Base-by-base conservation (phyloP, 768 basidiomycete genomes). In the Lentinula boryana region DNA sequence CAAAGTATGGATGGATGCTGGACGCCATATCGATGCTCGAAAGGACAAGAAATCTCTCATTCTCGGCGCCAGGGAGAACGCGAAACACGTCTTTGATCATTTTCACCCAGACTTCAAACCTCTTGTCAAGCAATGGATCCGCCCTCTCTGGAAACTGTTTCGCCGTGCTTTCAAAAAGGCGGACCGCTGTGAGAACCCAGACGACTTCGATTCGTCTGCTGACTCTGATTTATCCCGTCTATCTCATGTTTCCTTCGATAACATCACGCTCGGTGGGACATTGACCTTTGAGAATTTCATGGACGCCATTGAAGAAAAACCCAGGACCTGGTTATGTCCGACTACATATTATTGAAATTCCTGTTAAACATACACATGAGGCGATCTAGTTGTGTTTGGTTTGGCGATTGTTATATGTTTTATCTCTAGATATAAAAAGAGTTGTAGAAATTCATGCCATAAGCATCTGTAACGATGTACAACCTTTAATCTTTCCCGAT, bases 251-350 rank as follows among this genome's bases (percentile, higher is more conserved):
- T 18, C n/a, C 16, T 53, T 15, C 16, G 51, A 53, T 16, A 31
- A 23, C 16, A n/a, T 13, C 1, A 53, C 27, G 27, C 9, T 31
- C 7, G 27, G 27, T 31, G 51, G 27, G 15, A 10, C 10, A 5
- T 27, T 53, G 51, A 53, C 51, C 5, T 53, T 53, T 53, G 51
- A 53, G 33, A 53, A 53, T 31, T 53, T 53, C n/a, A 53, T 53
- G 51, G 1, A 53, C 7, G 51, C 51, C 27, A 9, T 53, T 6
- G 33, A 12, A 27, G 23, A 31, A 9, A 53, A 18, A 53, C 51
- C 51, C 21, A 10, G 49, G 16, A 41, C 40, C 27, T 27, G 27
- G 27, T 27, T 27, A 27, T 27, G 27, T 27, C 27, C 27, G 27
- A 27, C 27, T 27, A 27, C 27, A 27, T 27, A 27, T 27, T 4